These are phyloP conservation scores for Pittosporum tobira DNA, from an alignment of 129 eudicot species.

Conservation along the genomic window DNA sequence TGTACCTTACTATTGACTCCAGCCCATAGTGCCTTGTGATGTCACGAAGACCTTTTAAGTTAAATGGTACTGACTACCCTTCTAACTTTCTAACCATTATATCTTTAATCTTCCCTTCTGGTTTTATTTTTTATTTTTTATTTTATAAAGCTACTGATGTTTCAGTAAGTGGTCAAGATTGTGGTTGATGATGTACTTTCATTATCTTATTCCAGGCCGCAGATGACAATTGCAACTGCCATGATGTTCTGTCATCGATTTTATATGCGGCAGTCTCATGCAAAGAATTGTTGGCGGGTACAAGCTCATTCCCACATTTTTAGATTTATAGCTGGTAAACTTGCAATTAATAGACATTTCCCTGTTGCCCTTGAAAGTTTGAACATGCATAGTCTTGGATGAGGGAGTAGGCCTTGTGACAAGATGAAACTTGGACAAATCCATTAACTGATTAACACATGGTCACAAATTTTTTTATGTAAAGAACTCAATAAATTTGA, in stretches of 20 bases:
- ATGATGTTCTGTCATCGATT: slow-evolving; percentile 75
- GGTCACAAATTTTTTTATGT: not conserved
- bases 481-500: not conserved
- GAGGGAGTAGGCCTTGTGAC: not conserved
- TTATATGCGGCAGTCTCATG: slow-evolving; percentile 69
- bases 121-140: not conserved
- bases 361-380: not conserved
- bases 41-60: slow-evolving; percentile 5
- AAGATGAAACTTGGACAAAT: not conserved
- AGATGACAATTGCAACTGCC: slow-evolving; percentile 69
- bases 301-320: not conserved
- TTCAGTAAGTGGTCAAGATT: slow-evolving; percentile 9
- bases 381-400: not conserved
- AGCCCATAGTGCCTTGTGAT: not conserved
- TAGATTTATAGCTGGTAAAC: not conserved
- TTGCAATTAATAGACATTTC: not conserved
- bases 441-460: not conserved
- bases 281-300: slow-evolving; percentile 79
- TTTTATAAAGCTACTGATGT: not conserved
- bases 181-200: slow-evolving; percentile 12
- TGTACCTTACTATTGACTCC: not conserved
- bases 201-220: slow-evolving; percentile 46
- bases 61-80: slow-evolving; percentile 9
- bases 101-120: not conserved
- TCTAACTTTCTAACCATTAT: not conserved